A percentile compares a stretch with the other conserved stretches of the same genome.
phyloP scores from a whole-genome alignment of 139 green algal genomes.

The Mychonastes homosphaera region DNA sequence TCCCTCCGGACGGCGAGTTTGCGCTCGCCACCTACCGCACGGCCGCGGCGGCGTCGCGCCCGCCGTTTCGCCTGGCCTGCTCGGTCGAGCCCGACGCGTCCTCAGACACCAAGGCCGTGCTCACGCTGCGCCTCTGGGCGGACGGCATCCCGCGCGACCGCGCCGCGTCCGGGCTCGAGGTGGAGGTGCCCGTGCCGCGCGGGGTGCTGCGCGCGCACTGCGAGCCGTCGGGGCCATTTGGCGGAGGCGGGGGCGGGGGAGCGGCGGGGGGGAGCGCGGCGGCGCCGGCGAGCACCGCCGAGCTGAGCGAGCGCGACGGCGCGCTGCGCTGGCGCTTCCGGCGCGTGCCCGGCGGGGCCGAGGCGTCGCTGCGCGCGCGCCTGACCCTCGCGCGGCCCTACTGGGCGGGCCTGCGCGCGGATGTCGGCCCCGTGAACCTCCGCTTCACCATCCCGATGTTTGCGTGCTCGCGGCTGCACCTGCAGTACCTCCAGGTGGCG shows the following conservation, averaged over 20 bases:
- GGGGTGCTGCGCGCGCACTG: slow-evolving; percentile 50
- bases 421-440: slow-evolving; percentile 83
- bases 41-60: slow-evolving; percentile 62
- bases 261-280: neutral
- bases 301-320: slow-evolving; percentile 56
- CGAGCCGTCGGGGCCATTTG: too few species aligned
- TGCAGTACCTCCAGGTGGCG: slow-evolving; percentile 50
- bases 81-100: slow-evolving; percentile 50
- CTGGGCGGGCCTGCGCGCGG: slow-evolving; percentile 25
- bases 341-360: slow-evolving; percentile 39
- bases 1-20: slow-evolving; percentile 85
- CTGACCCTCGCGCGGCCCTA: slow-evolving; percentile 52
- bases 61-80: slow-evolving; percentile 76
- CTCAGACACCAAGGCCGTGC: slow-evolving; percentile 31
- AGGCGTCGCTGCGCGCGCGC: slow-evolving; percentile 46
- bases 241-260: slow-evolving; percentile 13
- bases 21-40: slow-evolving; percentile 90
- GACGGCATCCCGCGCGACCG: slow-evolving; percentile 14
- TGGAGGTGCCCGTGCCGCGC: slow-evolving; percentile 55
- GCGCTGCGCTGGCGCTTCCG: slow-evolving; percentile 57
- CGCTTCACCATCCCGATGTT: slow-evolving; percentile 89
- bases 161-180: slow-evolving; percentile 51
- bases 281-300: slow-evolving; percentile 9
- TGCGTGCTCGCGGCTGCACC: slow-evolving; percentile 41
- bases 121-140: slow-evolving; percentile 14